Percentiles rank a stretch among this genome's conserved stretches.
phyloP scores from a whole-genome alignment of 2,329 filamentous ascomycete genomes.

The Clonostachys solani region DNA sequence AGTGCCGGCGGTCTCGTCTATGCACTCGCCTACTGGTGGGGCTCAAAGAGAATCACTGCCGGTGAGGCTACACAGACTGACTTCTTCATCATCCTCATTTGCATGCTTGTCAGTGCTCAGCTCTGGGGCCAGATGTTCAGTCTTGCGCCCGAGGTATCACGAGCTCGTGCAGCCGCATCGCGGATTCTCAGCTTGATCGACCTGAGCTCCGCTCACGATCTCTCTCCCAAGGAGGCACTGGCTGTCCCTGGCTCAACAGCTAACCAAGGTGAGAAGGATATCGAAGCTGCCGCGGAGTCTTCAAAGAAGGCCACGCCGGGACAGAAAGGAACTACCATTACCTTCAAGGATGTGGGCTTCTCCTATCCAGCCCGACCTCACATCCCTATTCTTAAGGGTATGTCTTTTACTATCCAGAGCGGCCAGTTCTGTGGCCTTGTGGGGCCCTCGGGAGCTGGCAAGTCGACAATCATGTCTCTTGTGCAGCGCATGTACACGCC shows the following conservation, averaged over 20 bases:
- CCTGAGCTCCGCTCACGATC: slow-evolving; percentile 26
- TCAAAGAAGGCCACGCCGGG: slow-evolving; percentile 8
- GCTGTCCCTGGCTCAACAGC: not conserved
- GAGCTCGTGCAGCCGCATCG: slow-evolving; percentile 57
- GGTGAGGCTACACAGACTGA: slow-evolving; percentile 60
- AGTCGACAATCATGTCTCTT: slow-evolving; percentile 60
- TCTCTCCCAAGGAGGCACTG: slow-evolving; percentile 5
- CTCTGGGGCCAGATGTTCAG: slow-evolving; percentile 72
- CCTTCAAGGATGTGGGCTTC: slow-evolving; percentile 58
- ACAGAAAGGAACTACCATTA: slow-evolving; percentile 36
- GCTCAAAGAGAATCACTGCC: slow-evolving; percentile 62
- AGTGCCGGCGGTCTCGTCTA: slow-evolving; percentile 64
- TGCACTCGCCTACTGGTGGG: slow-evolving; percentile 78
- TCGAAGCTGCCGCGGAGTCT: slow-evolving; percentile 28
- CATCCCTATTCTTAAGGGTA: slow-evolving; percentile 47
- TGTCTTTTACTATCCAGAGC: slow-evolving; percentile 52
- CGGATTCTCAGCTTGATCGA: slow-evolving; percentile 50
- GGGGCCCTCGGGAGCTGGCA: slow-evolving; percentile 62
- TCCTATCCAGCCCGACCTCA: slow-evolving; percentile 61
- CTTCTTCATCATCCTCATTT: slow-evolving; percentile 72
- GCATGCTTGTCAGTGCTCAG: slow-evolving; percentile 69
- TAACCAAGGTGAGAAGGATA: slow-evolving; percentile 19
- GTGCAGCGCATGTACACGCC: slow-evolving; percentile 46
- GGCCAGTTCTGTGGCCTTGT: slow-evolving; percentile 62
- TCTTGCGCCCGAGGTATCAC: slow-evolving; percentile 70